These are phyloP conservation scores for Aspergillus homomorphus DNA, from an alignment of 495 filamentous ascomycete species.

Conservation along the genomic window DNA sequence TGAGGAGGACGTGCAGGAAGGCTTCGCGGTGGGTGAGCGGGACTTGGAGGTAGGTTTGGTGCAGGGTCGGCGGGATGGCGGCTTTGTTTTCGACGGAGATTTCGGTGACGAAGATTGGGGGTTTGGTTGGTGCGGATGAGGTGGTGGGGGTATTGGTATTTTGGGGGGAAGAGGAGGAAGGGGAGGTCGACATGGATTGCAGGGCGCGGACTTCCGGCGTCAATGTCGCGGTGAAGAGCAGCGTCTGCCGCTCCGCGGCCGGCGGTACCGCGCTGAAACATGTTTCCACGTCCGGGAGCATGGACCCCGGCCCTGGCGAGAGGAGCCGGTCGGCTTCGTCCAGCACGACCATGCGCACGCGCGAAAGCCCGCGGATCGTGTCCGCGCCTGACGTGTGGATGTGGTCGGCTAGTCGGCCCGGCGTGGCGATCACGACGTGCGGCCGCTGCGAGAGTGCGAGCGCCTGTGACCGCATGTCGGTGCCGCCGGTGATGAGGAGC, in stretches of 20 bases:
- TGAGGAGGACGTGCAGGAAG: slow-evolving; percentile 86
- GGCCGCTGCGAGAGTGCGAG: slow-evolving; percentile 75
- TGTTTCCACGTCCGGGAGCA: slow-evolving; percentile 89
- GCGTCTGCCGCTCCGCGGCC: slow-evolving; percentile 69
- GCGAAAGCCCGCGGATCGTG: slow-evolving; percentile 73
- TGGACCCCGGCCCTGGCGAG: slow-evolving; percentile 69
- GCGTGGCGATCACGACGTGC: slow-evolving; percentile 92
- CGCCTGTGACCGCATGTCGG: slow-evolving; percentile 89
- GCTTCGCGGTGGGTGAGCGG: slow-evolving; percentile 88
- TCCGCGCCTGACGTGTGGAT: slow-evolving; percentile 86
- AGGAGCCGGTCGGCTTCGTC: slow-evolving; percentile 96
- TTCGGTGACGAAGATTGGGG: slow-evolving; percentile 84
- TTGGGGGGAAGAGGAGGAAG: slow-evolving; percentile 62
- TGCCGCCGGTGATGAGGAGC: slow-evolving; percentile 82
- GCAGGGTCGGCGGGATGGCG: slow-evolving; percentile 74
- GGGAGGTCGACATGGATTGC: slow-evolving; percentile 66
- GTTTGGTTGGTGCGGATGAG: slow-evolving; percentile 59
- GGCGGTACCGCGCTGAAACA: slow-evolving; percentile 79
- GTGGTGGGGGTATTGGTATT: slow-evolving; percentile 89
- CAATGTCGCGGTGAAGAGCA: slow-evolving; percentile 95
- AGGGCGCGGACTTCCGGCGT: slow-evolving; percentile 88
- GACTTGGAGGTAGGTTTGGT: slow-evolving; percentile 80
- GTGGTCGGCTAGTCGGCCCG: slow-evolving; percentile 90
- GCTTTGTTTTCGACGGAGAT: slow-evolving; percentile 65
- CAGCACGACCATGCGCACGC: slow-evolving; percentile 81